Evolutionary conservation across 106 monocot genomes (phyloP).

Genomic region (Allium fistulosum): DNA sequence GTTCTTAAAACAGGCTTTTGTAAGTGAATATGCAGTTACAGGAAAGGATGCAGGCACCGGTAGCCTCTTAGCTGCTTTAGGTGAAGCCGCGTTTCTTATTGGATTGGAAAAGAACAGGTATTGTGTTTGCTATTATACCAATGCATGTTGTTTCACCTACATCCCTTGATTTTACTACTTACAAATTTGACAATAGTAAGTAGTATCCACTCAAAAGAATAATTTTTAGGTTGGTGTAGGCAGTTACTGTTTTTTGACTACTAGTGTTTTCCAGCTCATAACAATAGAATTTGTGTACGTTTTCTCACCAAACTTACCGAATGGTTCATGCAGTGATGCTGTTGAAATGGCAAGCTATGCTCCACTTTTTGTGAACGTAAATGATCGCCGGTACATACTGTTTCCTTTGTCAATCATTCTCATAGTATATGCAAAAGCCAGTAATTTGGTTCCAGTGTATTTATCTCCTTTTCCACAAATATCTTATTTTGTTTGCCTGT

Average conservation of each 20-base stretch:
- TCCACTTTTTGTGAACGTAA: slow-evolving; percentile 91
- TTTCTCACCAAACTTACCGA: too few species aligned
- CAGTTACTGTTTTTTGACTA: too few species aligned
- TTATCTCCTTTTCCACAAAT: too few species aligned
- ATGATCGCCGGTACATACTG: slow-evolving; percentile 61
- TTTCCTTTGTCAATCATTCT: neutral
- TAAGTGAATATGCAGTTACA: slow-evolving; percentile 98
- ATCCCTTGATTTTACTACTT: too few species aligned
- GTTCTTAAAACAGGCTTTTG: slow-evolving; percentile 67
- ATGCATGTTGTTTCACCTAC: too few species aligned
- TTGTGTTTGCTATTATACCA: neutral
- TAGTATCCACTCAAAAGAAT: too few species aligned
- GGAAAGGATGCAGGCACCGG: slow-evolving; percentile 88
- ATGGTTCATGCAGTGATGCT: slow-evolving; percentile 50
- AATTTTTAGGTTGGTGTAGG: too few species aligned
- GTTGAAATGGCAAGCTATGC: slow-evolving; percentile 96
- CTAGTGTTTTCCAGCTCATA: too few species aligned
- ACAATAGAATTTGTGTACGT: neutral
- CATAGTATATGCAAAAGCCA: too few species aligned
- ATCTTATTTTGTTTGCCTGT: too few species aligned
- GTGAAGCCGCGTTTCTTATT: slow-evolving; percentile 91
- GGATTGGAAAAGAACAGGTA: slow-evolving; percentile 95
- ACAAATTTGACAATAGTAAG: too few species aligned
- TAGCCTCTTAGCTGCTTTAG: slow-evolving; percentile 80
- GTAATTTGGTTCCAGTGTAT: too few species aligned